A percentile compares a stretch with the other conserved stretches of the same genome.
Conservation (phyloP, 306 rosid genomes). For the Prunus kanzakura region DNA sequence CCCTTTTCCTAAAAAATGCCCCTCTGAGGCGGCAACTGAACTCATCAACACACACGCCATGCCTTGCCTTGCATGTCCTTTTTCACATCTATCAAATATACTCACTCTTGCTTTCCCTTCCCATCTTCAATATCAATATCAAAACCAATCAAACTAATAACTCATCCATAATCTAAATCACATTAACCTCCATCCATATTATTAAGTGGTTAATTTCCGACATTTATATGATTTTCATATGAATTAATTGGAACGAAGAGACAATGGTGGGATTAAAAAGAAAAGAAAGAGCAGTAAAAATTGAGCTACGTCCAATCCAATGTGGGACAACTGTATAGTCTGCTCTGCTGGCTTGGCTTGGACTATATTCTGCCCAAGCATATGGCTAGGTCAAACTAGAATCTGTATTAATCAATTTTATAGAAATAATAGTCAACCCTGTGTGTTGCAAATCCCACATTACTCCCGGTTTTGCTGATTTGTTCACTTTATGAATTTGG, state of each 20-base stretch:
- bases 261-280: too few relatives aligned
- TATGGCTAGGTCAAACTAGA: slow-evolving; percentile 1
- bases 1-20: neutral
- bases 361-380: neutral
- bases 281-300: too few relatives aligned
- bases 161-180: too few relatives aligned
- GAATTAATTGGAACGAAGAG: too few relatives aligned
- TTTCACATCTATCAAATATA: neutral
- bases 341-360: neutral
- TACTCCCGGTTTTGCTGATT: neutral
- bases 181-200: too few relatives aligned
- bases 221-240: too few relatives aligned
- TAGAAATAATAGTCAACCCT: neutral
- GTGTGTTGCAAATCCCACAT: neutral
- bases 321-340: neutral
- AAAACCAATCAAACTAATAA: too few relatives aligned
- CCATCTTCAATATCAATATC: too few relatives aligned
- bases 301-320: too few relatives aligned
- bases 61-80: neutral
- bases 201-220: too few relatives aligned
- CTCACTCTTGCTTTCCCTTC: neutral
- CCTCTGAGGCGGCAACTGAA: slow-evolving; percentile 43
- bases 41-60: neutral
- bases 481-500: too few relatives aligned
- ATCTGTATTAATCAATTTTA: neutral